These are phyloP conservation scores for Carex parvula DNA, from an alignment of 176 grass and related monocot species.

Conservation along the genomic window DNA sequence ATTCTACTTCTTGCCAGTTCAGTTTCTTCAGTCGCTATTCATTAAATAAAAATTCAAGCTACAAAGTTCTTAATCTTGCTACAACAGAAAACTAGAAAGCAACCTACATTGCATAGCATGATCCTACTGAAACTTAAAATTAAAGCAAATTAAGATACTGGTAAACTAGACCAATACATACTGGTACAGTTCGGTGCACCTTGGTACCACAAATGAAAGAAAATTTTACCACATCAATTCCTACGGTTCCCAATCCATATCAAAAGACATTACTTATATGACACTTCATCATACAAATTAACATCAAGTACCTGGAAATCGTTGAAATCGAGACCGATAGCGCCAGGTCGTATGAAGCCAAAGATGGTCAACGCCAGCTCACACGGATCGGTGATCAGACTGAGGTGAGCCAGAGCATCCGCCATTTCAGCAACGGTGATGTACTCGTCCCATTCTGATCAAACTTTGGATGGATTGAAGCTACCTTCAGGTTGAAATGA, in stretches of 20 bases:
- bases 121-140: too few relatives aligned
- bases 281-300: neutral
- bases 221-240: neutral
- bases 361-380: neutral
- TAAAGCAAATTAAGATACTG: too few relatives aligned
- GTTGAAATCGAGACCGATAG: constrained; percentile 27
- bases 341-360: constrained; percentile 8
- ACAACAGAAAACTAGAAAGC: too few relatives aligned
- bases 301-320: constrained; percentile 18
- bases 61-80: too few relatives aligned
- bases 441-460: neutral
- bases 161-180: neutral
- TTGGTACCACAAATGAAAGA: neutral
- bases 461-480: too few relatives aligned
- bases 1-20: too few relatives aligned
- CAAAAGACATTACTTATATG: neutral
- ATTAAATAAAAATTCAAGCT: too few relatives aligned
- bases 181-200: neutral
- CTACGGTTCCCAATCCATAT: neutral
- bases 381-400: neutral
- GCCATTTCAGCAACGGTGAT: constrained; percentile 29
- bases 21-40: too few relatives aligned
- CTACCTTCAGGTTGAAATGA: too few relatives aligned
- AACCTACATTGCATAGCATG: too few relatives aligned
- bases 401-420: neutral